Conservation (phyloP, 352 stramenopile species). For the Plasmopara viticola region DNA sequence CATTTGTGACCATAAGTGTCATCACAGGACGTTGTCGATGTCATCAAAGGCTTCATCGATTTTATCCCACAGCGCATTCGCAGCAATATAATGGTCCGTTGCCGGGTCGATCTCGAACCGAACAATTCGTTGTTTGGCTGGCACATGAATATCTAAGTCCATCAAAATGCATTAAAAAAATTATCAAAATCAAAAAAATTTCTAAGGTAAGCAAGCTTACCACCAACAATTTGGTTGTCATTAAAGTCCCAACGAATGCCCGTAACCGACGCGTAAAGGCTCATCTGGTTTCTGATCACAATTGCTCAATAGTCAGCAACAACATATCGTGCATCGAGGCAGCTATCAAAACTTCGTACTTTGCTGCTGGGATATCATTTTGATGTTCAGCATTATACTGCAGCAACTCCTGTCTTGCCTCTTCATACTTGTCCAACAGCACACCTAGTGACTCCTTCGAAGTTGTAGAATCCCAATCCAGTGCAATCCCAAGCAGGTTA, state of each 20-base stretch:
- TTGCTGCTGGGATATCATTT: constrained; percentile 63
- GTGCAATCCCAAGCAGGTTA: constrained; percentile 1
- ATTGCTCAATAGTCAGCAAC: background rate
- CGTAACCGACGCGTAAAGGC: constrained; percentile 65
- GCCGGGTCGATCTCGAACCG: constrained; percentile 53
- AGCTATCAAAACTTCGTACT: constrained; percentile 28
- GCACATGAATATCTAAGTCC: constrained; percentile 53
- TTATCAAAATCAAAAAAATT: no score
- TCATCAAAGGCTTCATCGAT: no score
- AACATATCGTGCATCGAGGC: background rate
- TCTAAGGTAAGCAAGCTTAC: constrained; percentile 12
- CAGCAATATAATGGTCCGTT: constrained; percentile 34
- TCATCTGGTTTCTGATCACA: constrained; percentile 61
- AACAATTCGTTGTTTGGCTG: constrained; percentile 45
- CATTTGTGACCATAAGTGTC: no score
- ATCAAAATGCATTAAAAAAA: no score
- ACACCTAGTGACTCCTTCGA: constrained; percentile 26
- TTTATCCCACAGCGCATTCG: no score
- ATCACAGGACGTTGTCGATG: no score
- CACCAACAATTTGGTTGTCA: constrained; percentile 26
- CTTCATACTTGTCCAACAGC: constrained; percentile 65
- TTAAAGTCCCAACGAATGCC: constrained; percentile 80
- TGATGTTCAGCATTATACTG: constrained; percentile 40
- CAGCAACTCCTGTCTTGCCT: constrained; percentile 48
- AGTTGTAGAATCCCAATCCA: constrained; percentile 30